Evolutionary conservation across 331 rosid genomes (phyloP), one percentile per base, ranked within the genome.

Genomic region (Saraca asoca): DNA sequence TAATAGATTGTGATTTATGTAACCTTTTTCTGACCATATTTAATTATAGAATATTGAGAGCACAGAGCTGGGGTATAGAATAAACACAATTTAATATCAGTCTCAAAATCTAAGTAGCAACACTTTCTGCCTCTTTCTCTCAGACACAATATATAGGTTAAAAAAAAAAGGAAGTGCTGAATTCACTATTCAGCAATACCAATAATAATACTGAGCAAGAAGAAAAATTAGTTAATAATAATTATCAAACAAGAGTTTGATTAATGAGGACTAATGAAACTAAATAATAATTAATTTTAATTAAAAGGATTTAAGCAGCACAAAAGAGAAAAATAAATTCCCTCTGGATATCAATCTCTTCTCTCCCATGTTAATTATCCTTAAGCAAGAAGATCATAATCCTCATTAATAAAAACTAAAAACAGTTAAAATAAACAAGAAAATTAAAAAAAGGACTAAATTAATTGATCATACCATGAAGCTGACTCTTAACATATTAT

Each of bases 111-210:
- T 3, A 24, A 37, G 70, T 34, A 68, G 13, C 66, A 35, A 50
- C 91, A 65, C 96, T 90, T 89, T 93, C 90, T 87, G 98, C 90
- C 91, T 83, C 95, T 87, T 64, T 74, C 83, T 57, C 66, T 74
- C 86, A 75, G 95, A 93, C 95, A 87, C 78, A 57, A 50, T 14
- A 49, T 35, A 17, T 43, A 52, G 34, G 42, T 5, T 15, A 52
- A 11, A 72, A 43, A 37, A 37, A 2, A 37, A 37, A 37, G 0
- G 5, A 37, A 37, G 7, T 37, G 41, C 11, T 39, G 16, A 48
- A n/a, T 44, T 50, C 69, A 72, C 64, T 66, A 51, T 49, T 68
- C 53, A n/a, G 34, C 58, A 2, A 66, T 24, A 33, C 51, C 43
- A 62, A 35, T 46, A 7, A 58, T 54, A 31, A 58, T 43, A 15